Percentiles rank a stretch among this genome's conserved stretches.
phyloP scores from a whole-genome alignment of 805 yeast species.

The Ogataea kodamae region DNA sequence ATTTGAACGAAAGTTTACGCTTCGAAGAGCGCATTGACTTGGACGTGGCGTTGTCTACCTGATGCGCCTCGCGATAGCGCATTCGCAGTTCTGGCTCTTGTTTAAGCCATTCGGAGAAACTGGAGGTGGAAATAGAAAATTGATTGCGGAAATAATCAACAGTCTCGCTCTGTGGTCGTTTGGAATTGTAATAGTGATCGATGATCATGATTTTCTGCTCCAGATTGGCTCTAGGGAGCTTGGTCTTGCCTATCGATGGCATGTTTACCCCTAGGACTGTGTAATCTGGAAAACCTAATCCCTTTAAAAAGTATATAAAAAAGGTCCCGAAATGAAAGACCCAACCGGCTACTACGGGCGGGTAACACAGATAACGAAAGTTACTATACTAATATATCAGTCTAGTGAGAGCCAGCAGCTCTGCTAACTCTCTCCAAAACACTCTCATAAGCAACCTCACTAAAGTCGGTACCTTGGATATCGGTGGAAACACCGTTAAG shows the following conservation, averaged over 20 bases:
- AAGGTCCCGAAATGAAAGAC: constrained; percentile 9
- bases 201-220: constrained; percentile 57
- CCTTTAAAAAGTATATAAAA: constrained; percentile 3
- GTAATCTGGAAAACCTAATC: constrained; percentile 4
- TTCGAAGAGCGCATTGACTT: constrained; percentile 31
- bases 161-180: constrained; percentile 54
- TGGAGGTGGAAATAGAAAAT: constrained; percentile 55
- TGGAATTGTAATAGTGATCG: constrained; percentile 45
- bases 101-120: constrained; percentile 60
- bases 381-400: constrained; percentile 6
- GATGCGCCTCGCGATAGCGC: constrained; percentile 37
- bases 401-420: constrained; percentile 64
- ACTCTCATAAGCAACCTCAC: constrained; percentile 93
- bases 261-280: constrained; percentile 5
- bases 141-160: constrained; percentile 50
- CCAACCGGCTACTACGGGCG: constrained; percentile 4
- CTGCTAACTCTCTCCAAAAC: constrained; percentile 86
- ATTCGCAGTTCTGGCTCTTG: constrained; percentile 48
- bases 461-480: constrained; percentile 96
- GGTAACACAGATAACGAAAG: constrained; percentile 13
- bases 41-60: constrained; percentile 21
- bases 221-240: constrained; percentile 50
- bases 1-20: constrained; percentile 50
- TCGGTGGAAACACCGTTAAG: constrained; percentile 92
- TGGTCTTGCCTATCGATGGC: constrained; percentile 9